phyloP scores from a whole-genome alignment of 305 asterid species.

The Fraxinus angustifolia region DNA sequence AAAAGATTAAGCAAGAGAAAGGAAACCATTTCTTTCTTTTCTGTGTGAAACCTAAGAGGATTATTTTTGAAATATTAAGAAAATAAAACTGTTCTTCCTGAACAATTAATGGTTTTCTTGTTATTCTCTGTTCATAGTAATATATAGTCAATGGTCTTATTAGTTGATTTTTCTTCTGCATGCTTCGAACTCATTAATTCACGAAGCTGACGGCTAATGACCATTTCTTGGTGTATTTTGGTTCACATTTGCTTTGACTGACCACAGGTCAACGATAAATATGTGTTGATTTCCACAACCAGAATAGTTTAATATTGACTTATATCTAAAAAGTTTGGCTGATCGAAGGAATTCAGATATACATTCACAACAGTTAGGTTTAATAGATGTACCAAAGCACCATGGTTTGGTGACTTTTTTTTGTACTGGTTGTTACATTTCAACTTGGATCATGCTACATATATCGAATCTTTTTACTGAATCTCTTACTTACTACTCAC shows the following conservation, averaged over 20 bases:
- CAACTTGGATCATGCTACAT: too few relatives aligned
- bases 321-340: not conserved
- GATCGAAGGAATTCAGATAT: not conserved
- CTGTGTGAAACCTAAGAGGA: not conserved
- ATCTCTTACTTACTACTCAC: too few relatives aligned
- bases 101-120: not conserved
- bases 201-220: not conserved
- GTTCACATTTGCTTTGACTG: not conserved
- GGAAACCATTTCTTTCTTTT: constrained; percentile 12
- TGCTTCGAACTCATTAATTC: not conserved
- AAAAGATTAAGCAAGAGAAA: not conserved
- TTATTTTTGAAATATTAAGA: not conserved
- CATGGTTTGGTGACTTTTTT: not conserved
- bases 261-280: not conserved
- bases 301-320: not conserved
- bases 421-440: not conserved
- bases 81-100: not conserved
- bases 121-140: not conserved
- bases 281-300: not conserved
- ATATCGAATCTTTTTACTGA: too few relatives aligned
- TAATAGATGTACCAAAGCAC: not conserved
- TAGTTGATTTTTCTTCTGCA: not conserved
- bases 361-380: not conserved
- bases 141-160: not conserved
- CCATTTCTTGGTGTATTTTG: not conserved